Evolutionary conservation across 306 rosid species (phyloP), one percentile per base, ranked within the genome.

Genomic region (Arachis stenosperma): DNA sequence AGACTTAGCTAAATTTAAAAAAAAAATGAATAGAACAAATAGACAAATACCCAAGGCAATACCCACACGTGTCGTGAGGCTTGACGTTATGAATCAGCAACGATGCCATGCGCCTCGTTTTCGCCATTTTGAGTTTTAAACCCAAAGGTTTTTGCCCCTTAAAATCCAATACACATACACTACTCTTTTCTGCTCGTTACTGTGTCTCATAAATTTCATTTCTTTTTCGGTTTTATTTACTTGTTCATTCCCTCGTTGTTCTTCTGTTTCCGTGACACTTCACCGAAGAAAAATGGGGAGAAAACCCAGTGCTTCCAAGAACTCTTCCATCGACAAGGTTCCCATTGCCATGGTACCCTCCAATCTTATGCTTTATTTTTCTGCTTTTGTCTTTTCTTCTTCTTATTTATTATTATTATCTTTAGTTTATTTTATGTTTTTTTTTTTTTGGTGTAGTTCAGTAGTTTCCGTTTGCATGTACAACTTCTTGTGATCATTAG

Each of bases 261-360:
- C 2, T 52, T 14, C 8, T 14, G 27, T 22, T 11, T 11, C 55
- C 13, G 22, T 0, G 27, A 22, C 27, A 22, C 27, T 22, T 22
- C 8, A 51, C 56, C n/a, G 56, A 12, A 51, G 3, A 14, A 30
- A 60, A 61, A 85, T 82, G 89, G 89, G 76, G 15, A 40, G 83
- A 71, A 85, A 56, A 65, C 77, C 81, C 43, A 51, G 6, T 9
- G 42, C 61, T 69, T 6, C 58, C 47, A 82, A 60, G 68, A 67
- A 5, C 30, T 33, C 37, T 33, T 33, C 37, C 37, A 36, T 2
- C 12, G 56, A 60, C 50, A 65, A 27, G 37, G 11, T n/a, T 14
- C 50, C 27, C 40, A 30, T 6, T 22, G 27, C 27, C 27, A 22
- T 22, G 80, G 84, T 80, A 81, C 51, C 33, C 46, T 22, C 29